Base-by-base conservation (phyloP, 805 yeast species). In the Sporopachydermia quercuum region DNA sequence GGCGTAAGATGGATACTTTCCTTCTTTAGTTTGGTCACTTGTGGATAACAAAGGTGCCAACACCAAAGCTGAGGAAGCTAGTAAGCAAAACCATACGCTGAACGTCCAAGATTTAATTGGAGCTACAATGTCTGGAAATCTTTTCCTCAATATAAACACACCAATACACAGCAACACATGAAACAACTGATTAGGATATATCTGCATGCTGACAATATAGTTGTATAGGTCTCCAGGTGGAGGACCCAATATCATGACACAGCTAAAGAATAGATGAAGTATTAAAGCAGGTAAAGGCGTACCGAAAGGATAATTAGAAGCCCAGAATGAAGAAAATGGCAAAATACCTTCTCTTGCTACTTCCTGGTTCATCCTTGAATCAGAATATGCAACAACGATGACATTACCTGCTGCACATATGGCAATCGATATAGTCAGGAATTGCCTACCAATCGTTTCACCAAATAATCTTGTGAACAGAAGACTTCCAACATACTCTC, bases 101-200 rank as follows among this genome's bases (percentile, higher is more conserved):
- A n/a, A 11, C 14, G 42, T 30, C 4, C 35, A 16, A 13, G 82
- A 70, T 40, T 68, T 62, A 8, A 76, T 71, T 2, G 74, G 67
- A 0, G 82, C 71, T 17, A 45, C 55, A 15, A 65, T 52, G 2
- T 62, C 65, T 0, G 76, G 74, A 38, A 68, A 62, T 39, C 74
- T 59, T 19, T 45, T 57, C 43, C 83, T 61, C 15, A 75, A 53
- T 6, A 78, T 59, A 36, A 76, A 67, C 0, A 78, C 50, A 0
- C 86, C 87, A 5, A 71, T 43, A 0, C 78, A 73, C 1, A 71
- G 65, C 14, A 76, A 53, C 0, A 68, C 64, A 14, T 71, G 55
- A 42, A 75, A 75, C 4, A 68, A 41, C 43, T 66, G 71, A 39
- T 54, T 59, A 15, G 68, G 70, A 43, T 65, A 66, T 8, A 70